phyloP scores from a whole-genome alignment of 768 basidiomycete species.

The Paxillus ammoniavirescens region DNA sequence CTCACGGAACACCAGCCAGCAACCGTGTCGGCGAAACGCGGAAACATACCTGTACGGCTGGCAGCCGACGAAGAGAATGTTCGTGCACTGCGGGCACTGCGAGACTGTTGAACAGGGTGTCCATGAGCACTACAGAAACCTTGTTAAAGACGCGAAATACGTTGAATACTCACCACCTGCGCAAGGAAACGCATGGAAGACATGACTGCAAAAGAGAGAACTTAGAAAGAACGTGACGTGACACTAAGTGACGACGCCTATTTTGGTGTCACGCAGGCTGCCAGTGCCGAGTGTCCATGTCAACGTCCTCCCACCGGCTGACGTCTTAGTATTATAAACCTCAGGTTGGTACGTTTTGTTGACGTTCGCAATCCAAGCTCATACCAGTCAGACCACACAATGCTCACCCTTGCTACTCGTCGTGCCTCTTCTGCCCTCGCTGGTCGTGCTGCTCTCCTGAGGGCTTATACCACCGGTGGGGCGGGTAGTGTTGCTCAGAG shows the following conservation, averaged over 20 bases:
- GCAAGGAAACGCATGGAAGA: conserved; percentile 55
- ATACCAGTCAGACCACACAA: conserved; percentile 3
- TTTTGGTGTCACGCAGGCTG: conserved; percentile 21
- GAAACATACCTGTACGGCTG: conserved; percentile 58
- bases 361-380: background rate
- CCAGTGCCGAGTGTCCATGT: background rate
- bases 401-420: conserved; percentile 32
- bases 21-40: conserved; percentile 24
- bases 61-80: conserved; percentile 59
- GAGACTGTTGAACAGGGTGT: conserved; percentile 31
- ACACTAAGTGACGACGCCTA: conserved; percentile 27
- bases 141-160: conserved; percentile 3
- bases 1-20: background rate
- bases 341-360: background rate
- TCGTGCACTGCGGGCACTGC: conserved; percentile 48
- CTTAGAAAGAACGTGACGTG: conserved; percentile 46
- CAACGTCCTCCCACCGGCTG: too few relatives aligned
- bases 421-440: conserved; percentile 39
- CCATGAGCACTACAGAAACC: conserved; percentile 10
- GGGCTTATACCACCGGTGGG: conserved; percentile 36
- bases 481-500: conserved; percentile 65
- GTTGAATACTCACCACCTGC: conserved; percentile 39
- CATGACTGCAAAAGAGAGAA: conserved; percentile 51
- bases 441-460: conserved; percentile 33
- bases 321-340: too few relatives aligned